These are phyloP conservation scores for Rhodotorula sp. DNA, from an alignment of 1,284 basidiomycete genomes.

Conservation along the genomic window DNA sequence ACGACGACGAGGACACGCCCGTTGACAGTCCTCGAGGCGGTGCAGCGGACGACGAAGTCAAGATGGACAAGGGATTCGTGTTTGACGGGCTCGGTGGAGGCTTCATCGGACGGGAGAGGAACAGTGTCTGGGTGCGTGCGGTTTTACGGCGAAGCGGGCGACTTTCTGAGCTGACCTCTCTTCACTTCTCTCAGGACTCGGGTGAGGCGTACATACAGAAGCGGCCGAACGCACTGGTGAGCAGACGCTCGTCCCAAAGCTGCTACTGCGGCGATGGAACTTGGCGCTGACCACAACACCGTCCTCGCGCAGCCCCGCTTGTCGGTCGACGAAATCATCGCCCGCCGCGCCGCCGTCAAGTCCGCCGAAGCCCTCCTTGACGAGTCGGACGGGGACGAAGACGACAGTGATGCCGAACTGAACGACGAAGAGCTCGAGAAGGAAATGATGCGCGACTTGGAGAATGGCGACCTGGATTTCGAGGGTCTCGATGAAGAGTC, in stretches of 20 bases:
- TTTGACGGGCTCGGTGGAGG: slow-evolving; percentile 72
- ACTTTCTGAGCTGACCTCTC: neutral
- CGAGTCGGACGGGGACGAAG: slow-evolving; percentile 49
- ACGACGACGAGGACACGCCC: slow-evolving; percentile 39
- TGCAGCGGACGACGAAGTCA: slow-evolving; percentile 56
- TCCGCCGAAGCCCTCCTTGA: slow-evolving; percentile 53
- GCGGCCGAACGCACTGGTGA: slow-evolving; percentile 55
- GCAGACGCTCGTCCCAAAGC: neutral
- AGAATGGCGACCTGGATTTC: slow-evolving; percentile 27
- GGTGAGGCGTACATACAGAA: slow-evolving; percentile 43
- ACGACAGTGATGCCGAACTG: slow-evolving; percentile 54
- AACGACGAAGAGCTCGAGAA: slow-evolving; percentile 35
- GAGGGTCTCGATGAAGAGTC: slow-evolving; percentile 15
- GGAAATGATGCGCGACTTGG: slow-evolving; percentile 45
- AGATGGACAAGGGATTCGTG: slow-evolving; percentile 73
- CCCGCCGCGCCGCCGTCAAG: slow-evolving; percentile 54
- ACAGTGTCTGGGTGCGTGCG: slow-evolving; percentile 51
- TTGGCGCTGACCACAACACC: slow-evolving; percentile 24
- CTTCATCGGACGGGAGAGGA: slow-evolving; percentile 47
- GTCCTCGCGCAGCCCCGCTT: slow-evolving; percentile 61
- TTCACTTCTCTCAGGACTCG: slow-evolving; percentile 33
- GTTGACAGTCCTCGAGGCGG: slow-evolving; percentile 33
- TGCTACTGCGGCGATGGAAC: fast-evolving
- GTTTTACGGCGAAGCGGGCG: neutral
- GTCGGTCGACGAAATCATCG: slow-evolving; percentile 89